phyloP scores from a whole-genome alignment of 306 rosid species.

The Rosa persica region DNA sequence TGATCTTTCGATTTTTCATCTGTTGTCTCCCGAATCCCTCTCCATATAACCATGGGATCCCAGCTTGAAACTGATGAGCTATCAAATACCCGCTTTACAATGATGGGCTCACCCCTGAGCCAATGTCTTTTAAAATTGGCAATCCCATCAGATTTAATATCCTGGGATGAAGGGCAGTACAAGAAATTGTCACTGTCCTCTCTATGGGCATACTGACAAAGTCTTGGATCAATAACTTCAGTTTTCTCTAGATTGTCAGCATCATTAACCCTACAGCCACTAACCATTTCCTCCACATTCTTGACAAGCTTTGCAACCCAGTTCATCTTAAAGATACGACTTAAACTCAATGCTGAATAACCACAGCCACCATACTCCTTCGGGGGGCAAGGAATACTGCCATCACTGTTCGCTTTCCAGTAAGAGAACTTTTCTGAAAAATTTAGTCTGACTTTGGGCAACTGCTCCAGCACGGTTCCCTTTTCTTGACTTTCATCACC shows the following conservation, averaged over 20 bases:
- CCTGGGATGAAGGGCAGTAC: conserved; percentile 67
- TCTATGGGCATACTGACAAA: conserved; percentile 58
- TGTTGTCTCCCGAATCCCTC: conserved; percentile 69
- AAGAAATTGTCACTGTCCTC: conserved; percentile 59
- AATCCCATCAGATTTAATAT: conserved; percentile 70
- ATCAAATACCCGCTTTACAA: conserved; percentile 80
- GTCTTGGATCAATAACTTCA: conserved; percentile 39
- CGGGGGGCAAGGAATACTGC: conserved; percentile 90
- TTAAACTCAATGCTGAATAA: conserved; percentile 58
- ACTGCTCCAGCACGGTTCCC: conserved; percentile 40
- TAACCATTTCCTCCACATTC: conserved; percentile 98
- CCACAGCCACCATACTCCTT: conserved; percentile 93
- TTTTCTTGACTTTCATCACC: conserved; percentile 28
- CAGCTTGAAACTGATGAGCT: conserved; percentile 71
- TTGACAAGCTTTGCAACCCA: conserved; percentile 98
- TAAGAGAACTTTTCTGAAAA: conserved; percentile 53
- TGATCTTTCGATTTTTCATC: conserved; percentile 72
- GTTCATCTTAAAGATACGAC: conserved; percentile 95
- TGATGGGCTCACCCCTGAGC: conserved; percentile 76
- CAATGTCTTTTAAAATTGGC: conserved; percentile 79
- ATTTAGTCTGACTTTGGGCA: conserved; percentile 43
- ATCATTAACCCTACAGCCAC: conserved; percentile 65
- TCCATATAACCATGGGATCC: conserved; percentile 88
- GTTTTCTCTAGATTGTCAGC: conserved; percentile 36
- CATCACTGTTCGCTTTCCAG: conserved; percentile 74